Evolutionary conservation across 257 asterid species (phyloP).

Genomic region (Craterostigma plantagineum): DNA sequence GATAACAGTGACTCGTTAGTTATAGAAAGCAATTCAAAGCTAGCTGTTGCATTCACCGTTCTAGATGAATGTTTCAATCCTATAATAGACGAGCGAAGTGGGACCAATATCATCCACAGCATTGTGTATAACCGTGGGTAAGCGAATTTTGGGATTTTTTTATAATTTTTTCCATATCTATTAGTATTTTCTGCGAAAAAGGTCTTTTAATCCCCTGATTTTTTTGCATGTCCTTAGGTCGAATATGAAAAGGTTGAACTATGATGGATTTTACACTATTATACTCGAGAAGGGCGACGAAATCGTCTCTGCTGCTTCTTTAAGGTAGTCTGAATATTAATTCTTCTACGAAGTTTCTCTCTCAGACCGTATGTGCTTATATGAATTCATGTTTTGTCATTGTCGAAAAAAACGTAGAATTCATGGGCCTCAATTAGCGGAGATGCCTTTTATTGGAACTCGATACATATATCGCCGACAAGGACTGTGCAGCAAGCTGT

Average conservation of each 20-base stretch:
- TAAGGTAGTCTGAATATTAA: slow-evolving; percentile 41
- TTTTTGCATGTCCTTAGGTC: slow-evolving; percentile 33
- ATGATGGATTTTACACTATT: slow-evolving; percentile 52
- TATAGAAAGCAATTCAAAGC: slow-evolving; percentile 39
- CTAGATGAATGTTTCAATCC: slow-evolving; percentile 58
- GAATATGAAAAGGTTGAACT: slow-evolving; percentile 74
- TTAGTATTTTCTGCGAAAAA: slow-evolving; percentile 3
- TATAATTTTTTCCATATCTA: slow-evolving; percentile 1
- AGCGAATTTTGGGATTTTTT: slow-evolving; percentile 12
- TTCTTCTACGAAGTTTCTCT: background rate
- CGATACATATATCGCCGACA: slow-evolving; percentile 65
- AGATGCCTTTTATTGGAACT: slow-evolving; percentile 98
- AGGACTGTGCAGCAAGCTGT: slow-evolving; percentile 81
- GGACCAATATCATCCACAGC: slow-evolving; percentile 38
- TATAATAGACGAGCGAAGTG: slow-evolving; percentile 46
- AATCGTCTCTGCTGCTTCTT: slow-evolving; percentile 63
- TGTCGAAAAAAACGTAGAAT: slow-evolving; percentile 23
- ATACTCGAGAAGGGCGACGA: slow-evolving; percentile 81
- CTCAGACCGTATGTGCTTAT: background rate
- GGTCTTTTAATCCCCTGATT: background rate
- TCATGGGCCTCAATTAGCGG: slow-evolving; percentile 73
- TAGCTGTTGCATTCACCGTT: slow-evolving; percentile 43
- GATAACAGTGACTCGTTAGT: slow-evolving; percentile 27
- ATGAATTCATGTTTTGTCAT: background rate
- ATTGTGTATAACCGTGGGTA: slow-evolving; percentile 57